phyloP scores from a whole-genome alignment of 2,329 filamentous ascomycete species.

The Paraphaeosphaeria minitans region DNA sequence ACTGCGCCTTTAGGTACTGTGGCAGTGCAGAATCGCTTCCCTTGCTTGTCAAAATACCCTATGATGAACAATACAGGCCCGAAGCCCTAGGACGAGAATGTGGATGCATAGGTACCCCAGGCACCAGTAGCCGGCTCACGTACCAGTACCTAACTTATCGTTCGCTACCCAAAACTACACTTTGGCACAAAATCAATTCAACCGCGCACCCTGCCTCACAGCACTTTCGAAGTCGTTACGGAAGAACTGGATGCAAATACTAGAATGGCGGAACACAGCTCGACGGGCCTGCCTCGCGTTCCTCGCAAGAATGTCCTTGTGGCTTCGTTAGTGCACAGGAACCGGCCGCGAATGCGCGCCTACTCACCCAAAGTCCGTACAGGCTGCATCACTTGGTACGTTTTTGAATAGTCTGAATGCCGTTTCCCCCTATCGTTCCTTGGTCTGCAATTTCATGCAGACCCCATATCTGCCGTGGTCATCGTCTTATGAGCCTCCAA shows the following conservation, averaged over 20 bases:
- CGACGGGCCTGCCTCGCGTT: neutral
- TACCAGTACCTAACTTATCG: no score
- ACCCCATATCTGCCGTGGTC: neutral
- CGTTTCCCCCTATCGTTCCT: neutral
- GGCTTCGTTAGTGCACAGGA: neutral
- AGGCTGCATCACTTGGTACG: constrained; percentile 19
- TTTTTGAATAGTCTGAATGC: neutral
- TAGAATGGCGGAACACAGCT: neutral
- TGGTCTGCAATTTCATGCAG: neutral
- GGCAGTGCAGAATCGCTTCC: neutral
- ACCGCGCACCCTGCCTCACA: no score
- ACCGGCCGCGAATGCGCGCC: neutral
- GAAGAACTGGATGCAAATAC: neutral
- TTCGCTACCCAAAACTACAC: no score
- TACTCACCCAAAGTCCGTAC: constrained; percentile 13
- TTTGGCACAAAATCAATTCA: no score
- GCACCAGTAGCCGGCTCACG: no score
- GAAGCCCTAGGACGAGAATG: no score
- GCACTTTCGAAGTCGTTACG: no score
- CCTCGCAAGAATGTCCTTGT: neutral
- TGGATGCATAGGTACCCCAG: no score
- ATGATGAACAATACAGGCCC: neutral
- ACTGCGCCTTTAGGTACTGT: neutral
- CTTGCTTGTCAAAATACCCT: neutral
- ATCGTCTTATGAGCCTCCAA: neutral